Evolutionary conservation across 1,284 basidiomycete species (phyloP).

Genomic region (Coriolopsis trogii): DNA sequence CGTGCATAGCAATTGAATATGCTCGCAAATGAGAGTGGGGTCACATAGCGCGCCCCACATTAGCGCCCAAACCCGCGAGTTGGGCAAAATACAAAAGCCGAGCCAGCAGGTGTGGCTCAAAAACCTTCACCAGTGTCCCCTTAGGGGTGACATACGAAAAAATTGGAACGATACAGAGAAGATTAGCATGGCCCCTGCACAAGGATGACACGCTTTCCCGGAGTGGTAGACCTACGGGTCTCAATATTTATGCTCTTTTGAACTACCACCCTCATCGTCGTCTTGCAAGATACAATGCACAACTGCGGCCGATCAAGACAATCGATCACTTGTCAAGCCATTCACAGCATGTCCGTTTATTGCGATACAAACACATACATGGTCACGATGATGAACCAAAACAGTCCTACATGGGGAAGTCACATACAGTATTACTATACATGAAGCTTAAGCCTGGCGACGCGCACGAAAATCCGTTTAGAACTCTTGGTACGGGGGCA

Average conservation of each 20-base stretch:
- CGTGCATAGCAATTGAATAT: too few species aligned
- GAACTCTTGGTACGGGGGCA: slow-evolving; percentile 70
- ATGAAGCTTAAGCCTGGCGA: not conserved
- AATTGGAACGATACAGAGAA: slow-evolving; percentile 19
- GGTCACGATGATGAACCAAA: too few species aligned
- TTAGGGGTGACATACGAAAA: slow-evolving; percentile 19
- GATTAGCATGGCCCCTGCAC: slow-evolving; percentile 20
- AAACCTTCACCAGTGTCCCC: not conserved
- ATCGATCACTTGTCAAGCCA: too few species aligned
- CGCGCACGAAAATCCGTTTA: too few species aligned
- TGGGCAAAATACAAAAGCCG: slow-evolving; percentile 7
- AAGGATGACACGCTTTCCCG: slow-evolving; percentile 19
- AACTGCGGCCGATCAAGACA: too few species aligned
- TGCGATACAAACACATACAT: too few species aligned
- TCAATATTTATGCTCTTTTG: slow-evolving; percentile 14
- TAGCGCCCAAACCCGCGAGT: not conserved
- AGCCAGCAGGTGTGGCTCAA: not conserved
- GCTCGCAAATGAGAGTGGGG: not conserved
- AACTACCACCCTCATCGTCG: not conserved
- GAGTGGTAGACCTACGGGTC: slow-evolving; percentile 19
- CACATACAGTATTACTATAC: not conserved
- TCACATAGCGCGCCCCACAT: not conserved
- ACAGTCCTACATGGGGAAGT: not conserved
- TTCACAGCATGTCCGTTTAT: too few species aligned
- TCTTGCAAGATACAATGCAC: too few species aligned